Conservation (phyloP, 106 monocot species). For the Amphibolis antarctica region DNA sequence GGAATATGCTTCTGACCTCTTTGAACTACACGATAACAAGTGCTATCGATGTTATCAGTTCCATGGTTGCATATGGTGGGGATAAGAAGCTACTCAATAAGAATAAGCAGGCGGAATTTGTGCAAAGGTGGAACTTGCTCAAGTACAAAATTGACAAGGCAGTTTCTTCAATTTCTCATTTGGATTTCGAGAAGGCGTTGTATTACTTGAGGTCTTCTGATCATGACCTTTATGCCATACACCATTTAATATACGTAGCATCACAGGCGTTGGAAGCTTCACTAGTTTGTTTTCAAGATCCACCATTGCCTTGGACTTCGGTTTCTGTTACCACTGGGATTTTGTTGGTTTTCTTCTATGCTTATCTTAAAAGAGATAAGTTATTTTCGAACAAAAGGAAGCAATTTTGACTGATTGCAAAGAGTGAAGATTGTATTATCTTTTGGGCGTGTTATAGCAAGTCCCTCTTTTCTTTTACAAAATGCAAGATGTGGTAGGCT, state of each 20-base stretch:
- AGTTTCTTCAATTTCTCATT: constrained; percentile 62
- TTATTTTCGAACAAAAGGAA: constrained; percentile 79
- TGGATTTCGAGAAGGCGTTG: constrained; percentile 77
- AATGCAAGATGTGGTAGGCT: too few relatives aligned
- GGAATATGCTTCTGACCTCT: constrained; percentile 64
- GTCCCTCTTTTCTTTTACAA: too few relatives aligned
- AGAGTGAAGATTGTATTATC: too few relatives aligned
- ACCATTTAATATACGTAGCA: constrained; percentile 66
- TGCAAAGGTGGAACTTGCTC: constrained; percentile 86
- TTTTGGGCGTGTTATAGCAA: too few relatives aligned
- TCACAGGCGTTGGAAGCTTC: constrained; percentile 84
- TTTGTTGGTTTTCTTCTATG: constrained; percentile 63
- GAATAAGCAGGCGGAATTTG: constrained; percentile 52
- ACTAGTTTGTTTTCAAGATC: constrained; percentile 83
- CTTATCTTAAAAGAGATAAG: constrained; percentile 64
- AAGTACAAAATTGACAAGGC: constrained; percentile 76
- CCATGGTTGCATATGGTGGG: constrained; percentile 68
- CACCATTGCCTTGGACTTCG: constrained; percentile 81
- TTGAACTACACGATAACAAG: constrained; percentile 76
- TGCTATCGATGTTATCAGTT: constrained; percentile 46
- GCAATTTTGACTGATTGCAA: constrained; percentile 49
- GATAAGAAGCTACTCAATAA: constrained; percentile 55
- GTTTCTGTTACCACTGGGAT: constrained; percentile 36
- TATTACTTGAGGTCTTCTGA: constrained; percentile 74
- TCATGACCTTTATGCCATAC: constrained; percentile 80